Base-by-base conservation (phyloP, 441 rosid genomes). In the Iberis amara region DNA sequence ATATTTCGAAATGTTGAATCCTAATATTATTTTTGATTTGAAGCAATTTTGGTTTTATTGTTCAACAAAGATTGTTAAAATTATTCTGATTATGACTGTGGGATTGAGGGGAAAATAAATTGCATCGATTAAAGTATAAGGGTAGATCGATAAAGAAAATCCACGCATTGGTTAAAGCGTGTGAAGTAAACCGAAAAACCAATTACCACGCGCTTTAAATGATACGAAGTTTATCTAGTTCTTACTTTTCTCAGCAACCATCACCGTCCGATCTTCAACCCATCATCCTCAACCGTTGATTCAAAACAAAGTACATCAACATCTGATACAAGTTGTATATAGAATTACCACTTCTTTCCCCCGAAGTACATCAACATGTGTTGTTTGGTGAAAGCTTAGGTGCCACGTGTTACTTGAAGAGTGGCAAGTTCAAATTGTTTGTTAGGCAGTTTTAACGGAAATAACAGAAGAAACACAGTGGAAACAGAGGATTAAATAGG, bases 141-240 rank as follows among this genome's bases (percentile, higher is more conserved):
- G n/a, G n/a, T n/a, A n/a, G 41, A 38, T 27, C 1, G 11, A n/a
- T n/a, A 11, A 33, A 37, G 9, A 3, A 26, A 26, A 7, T 21
- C 52, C 70, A 58, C 73, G 68, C 69, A 52, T 46, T 35, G 18
- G 4, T 13, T 39, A 41, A 59, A 54, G 75, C 77, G 77, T 73
- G 80, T 76, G 69, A 50, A 33, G 11, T 39, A 37, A 37, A 52
- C 52, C 30, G 7, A 41, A 27, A 47, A 27, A 31, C 40, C 11
- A 30, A 38, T 41, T 55, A 28, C 53, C 32, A n/a, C 58, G 54
- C 8, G 58, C 72, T 52, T 49, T 64, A 35, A 47, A 27, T 14
- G 39, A 45, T 52, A 39, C 52, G 39, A 49, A 47, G 59, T n/a
- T 21, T 49, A 46, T 46, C 45, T 32, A 13, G 59, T 32, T 39